Evolutionary conservation across 768 basidiomycete species (phyloP).

Genomic region (Xerocomellus amylosporus): DNA sequence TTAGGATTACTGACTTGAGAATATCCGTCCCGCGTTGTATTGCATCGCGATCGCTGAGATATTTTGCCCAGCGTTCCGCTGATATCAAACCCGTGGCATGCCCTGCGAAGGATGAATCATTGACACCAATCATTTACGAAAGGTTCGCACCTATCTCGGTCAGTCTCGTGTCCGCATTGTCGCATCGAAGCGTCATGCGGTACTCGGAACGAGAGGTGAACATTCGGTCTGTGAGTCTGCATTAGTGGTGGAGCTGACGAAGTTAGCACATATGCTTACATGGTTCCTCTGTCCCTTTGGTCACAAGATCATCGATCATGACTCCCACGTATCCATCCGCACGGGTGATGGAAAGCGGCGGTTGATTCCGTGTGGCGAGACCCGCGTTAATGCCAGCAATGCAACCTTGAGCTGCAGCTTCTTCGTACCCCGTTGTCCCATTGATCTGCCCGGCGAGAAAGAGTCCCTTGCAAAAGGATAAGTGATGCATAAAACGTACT

Average conservation of each 20-base stretch:
- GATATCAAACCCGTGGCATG: constrained; percentile 41
- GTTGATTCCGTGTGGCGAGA: constrained; percentile 51
- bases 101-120: constrained; percentile 28
- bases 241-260: constrained; percentile 1
- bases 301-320: constrained; percentile 88
- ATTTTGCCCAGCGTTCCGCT: constrained; percentile 43
- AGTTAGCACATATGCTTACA: constrained; percentile 44
- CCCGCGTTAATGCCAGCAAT: constrained; percentile 89
- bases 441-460: constrained; percentile 93
- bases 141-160: constrained; percentile 62
- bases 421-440: constrained; percentile 92
- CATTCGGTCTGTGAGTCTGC: constrained; percentile 68
- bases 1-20: constrained; percentile 35
- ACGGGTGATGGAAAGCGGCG: constrained; percentile 67
- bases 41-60: constrained; percentile 31
- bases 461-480: constrained; percentile 50
- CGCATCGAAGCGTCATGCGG: constrained; percentile 81
- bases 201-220: constrained; percentile 92
- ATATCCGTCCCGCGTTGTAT: constrained; percentile 34
- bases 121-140: background rate
- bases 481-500: background rate
- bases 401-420: constrained; percentile 89
- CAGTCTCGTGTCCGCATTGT: constrained; percentile 84
- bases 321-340: constrained; percentile 88
- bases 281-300: constrained; percentile 88